Conservation (phyloP, 176 grass and related monocot species). For the Tillandsia leiboldiana region DNA sequence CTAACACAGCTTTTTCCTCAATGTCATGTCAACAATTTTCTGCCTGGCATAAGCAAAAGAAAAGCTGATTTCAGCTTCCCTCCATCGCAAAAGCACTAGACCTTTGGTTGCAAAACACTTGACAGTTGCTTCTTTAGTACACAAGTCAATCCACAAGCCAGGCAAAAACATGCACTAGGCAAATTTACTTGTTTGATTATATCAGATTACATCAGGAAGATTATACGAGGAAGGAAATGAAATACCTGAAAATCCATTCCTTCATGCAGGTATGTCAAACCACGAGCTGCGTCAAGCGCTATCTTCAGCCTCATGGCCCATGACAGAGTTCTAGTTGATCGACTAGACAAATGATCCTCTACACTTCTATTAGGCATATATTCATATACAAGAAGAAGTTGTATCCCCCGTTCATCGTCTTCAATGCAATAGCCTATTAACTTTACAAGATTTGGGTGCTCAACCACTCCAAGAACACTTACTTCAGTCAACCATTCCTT, state of each 20-base stretch:
- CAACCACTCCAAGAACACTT: slow-evolving; percentile 88
- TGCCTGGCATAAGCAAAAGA: too few relatives aligned
- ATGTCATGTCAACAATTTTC: too few relatives aligned
- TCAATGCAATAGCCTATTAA: slow-evolving; percentile 89
- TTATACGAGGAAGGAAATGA: not conserved
- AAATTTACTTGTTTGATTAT: too few relatives aligned
- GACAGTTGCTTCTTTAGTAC: too few relatives aligned
- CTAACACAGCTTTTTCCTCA: too few relatives aligned
- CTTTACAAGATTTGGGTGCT: slow-evolving; percentile 92
- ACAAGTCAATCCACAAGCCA: too few relatives aligned
- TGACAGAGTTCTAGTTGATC: slow-evolving; percentile 67
- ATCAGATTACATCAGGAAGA: too few relatives aligned
- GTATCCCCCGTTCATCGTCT: slow-evolving; percentile 81
- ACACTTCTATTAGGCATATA: slow-evolving; percentile 94
- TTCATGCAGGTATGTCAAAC: slow-evolving; percentile 86
- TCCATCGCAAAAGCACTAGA: too few relatives aligned
- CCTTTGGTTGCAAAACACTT: too few relatives aligned
- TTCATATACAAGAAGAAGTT: slow-evolving; percentile 87
- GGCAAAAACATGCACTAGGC: too few relatives aligned
- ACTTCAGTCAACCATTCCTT: slow-evolving; percentile 97
- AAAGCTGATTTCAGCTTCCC: too few relatives aligned
- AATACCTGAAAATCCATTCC: slow-evolving; percentile 96
- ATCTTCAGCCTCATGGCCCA: slow-evolving; percentile 86
- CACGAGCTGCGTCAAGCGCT: slow-evolving; percentile 70
- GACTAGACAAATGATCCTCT: slow-evolving; percentile 72